phyloP scores from a whole-genome alignment of 129 eudicot genomes.

The Mikania micrantha region DNA sequence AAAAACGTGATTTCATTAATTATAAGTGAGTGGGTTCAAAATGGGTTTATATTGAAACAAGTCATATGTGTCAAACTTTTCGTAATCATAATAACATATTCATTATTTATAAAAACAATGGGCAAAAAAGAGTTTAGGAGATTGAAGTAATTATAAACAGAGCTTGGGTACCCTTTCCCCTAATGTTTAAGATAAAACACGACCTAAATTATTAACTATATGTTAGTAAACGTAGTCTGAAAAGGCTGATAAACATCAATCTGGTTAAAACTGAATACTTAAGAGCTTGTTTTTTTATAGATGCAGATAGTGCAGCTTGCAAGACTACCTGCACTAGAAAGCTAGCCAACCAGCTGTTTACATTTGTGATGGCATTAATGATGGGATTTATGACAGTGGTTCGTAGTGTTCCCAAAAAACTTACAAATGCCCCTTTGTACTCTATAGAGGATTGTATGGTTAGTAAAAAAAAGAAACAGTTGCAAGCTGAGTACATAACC shows the following conservation, averaged over 20 bases:
- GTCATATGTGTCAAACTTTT: background rate
- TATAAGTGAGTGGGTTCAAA: background rate
- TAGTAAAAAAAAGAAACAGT: conserved; percentile 26
- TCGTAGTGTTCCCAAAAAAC: conserved; percentile 66
- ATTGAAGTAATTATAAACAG: background rate
- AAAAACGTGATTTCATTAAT: background rate
- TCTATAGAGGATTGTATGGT: conserved; percentile 29
- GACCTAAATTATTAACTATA: background rate
- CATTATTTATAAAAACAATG: too few relatives aligned
- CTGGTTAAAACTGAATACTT: background rate
- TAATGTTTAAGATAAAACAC: background rate
- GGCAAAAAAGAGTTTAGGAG: background rate
- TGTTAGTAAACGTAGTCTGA: background rate
- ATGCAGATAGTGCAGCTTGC: conserved; percentile 17
- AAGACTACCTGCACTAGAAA: conserved; percentile 20
- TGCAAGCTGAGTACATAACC: conserved; percentile 41
- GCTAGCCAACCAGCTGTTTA: conserved; percentile 41
- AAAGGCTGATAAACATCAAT: background rate
- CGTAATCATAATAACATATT: too few relatives aligned
- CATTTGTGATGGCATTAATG: conserved; percentile 55
- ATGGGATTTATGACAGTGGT: conserved; percentile 77
- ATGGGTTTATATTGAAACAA: background rate
- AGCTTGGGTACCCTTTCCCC: background rate
- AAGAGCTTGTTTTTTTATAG: background rate
- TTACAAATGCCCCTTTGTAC: conserved; percentile 61